Evolutionary conservation across 345 rosid species (phyloP), one percentile per base, ranked within the genome.

Genomic region (Eutrema yunnanense): DNA sequence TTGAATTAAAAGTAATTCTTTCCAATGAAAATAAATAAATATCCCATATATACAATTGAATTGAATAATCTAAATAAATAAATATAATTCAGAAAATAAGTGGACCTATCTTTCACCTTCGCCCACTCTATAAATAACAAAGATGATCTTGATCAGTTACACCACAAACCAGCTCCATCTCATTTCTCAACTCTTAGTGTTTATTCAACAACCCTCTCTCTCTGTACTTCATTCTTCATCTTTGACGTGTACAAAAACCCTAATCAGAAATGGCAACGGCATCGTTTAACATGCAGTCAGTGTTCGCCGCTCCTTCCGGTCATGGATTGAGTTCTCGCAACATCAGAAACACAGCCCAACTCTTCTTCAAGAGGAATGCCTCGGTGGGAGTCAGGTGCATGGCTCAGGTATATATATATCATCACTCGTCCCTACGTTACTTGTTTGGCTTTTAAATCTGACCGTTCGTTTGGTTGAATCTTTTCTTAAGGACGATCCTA

Each of bases 261-360:
- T 16, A 8, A 12, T 49, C 30, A 48, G 29, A 63, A 38, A 86
- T 88, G 86, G 83, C 85, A 22, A 69, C 82, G 8, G 34, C 82
- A 2, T 42, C 81, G 54, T 30, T 62, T 7, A 49, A 52, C n/a
- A 62, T 85, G 80, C 88, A 84, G 41, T 72, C 88, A 8, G 57
- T 82, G 55, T 70, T 86, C 0, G 73, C 72, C 0, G 73, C 73
- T 30, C 86, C 90, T 1, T 68, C 74, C 7, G 46, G 71, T 22
- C 26, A 22, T 14, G 65, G 71, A 51, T 61, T 70, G 41, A 48
- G 59, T 6, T 12, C 70, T 3, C 73, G 4, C 27, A 71, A 65
- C 72, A 65, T 62, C 3, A 65, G 72, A 14, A 73, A 49, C 67
- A 67, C 72, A 43, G 62, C n/a, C 63, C 75, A 67, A 36, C 51